Evolutionary conservation across 805 yeast genomes (phyloP).

Genomic region (Yamadazyma laniorum): DNA sequence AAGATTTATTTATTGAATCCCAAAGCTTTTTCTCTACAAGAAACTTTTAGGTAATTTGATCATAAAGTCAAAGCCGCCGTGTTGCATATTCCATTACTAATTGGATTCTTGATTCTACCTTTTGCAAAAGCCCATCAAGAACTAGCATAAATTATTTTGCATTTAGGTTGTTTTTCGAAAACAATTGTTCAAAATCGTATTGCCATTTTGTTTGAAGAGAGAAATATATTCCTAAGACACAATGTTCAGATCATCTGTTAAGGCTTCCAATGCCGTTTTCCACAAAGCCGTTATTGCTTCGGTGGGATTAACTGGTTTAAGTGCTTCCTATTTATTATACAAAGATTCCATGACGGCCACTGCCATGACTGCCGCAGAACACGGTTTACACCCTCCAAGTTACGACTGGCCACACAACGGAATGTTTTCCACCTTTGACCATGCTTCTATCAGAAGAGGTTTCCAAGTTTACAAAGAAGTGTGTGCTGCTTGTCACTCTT

Average conservation of each 20-base stretch:
- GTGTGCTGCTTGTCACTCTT: slow-evolving; percentile 98
- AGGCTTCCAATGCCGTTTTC: slow-evolving; percentile 21
- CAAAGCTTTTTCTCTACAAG: slow-evolving; percentile 5
- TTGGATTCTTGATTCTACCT: background rate
- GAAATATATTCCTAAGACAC: too few species aligned
- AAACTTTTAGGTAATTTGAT: slow-evolving; percentile 4
- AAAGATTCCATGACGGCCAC: slow-evolving; percentile 82
- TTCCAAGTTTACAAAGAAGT: slow-evolving; percentile 98
- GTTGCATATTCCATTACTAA: slow-evolving; percentile 4
- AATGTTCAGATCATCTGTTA: slow-evolving; percentile 12
- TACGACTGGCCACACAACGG: slow-evolving; percentile 94
- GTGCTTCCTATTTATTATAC: slow-evolving; percentile 79
- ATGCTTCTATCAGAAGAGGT: slow-evolving; percentile 96
- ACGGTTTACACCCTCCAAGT: slow-evolving; percentile 94
- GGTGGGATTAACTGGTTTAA: slow-evolving; percentile 72
- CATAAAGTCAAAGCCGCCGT: background rate
- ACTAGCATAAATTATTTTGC: background rate
- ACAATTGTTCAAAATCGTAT: background rate
- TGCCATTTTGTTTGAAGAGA: too few species aligned
- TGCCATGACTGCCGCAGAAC: slow-evolving; percentile 99
- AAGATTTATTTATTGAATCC: slow-evolving; percentile 7
- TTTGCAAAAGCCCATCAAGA: background rate
- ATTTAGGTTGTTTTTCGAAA: background rate
- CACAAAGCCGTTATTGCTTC: slow-evolving; percentile 59
- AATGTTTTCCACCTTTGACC: slow-evolving; percentile 87